Conservation (phyloP, 78 protist species). For the Cavenderia fasciculata region DNA sequence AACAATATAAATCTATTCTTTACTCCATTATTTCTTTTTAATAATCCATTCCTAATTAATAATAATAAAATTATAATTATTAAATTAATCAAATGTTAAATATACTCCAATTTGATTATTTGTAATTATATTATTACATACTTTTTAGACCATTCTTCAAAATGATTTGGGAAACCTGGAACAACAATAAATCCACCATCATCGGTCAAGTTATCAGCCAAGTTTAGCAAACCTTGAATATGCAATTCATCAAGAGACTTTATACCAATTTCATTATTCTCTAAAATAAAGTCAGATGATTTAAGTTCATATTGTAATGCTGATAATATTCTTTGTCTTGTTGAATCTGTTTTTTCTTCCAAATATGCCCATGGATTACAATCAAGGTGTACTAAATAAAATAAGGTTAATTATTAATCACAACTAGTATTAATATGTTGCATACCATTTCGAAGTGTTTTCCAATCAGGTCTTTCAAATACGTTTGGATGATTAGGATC, state of each 20-base stretch:
- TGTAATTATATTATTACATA: not conserved
- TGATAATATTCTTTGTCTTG: not conserved
- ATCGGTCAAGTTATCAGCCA: conserved; percentile 41
- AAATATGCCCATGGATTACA: conserved; percentile 51
- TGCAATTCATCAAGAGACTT: conserved; percentile 21
- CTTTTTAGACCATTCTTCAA: conserved; percentile 57
- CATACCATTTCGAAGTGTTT: not conserved
- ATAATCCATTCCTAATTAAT: not conserved
- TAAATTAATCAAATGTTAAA: not conserved
- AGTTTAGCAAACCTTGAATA: conserved; percentile 56
- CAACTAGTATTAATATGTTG: not conserved
- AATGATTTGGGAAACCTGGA: conserved; percentile 65
- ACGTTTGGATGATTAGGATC: not conserved
- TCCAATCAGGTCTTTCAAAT: conserved; percentile 1
- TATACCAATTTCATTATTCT: conserved; percentile 52
- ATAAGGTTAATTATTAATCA: not conserved
- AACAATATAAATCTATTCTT: not conserved
- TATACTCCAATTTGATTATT: no score
- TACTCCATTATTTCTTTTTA: not conserved
- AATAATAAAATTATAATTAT: not conserved
- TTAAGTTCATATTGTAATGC: conserved; percentile 14
- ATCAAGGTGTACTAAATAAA: conserved; percentile 49
- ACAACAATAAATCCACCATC: conserved; percentile 79
- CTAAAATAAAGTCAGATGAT: conserved; percentile 12
- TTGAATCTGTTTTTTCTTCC: conserved; percentile 9